These are phyloP conservation scores for Eucalyptus rudis DNA, from an alignment of 345 rosid species.

Conservation along the genomic window DNA sequence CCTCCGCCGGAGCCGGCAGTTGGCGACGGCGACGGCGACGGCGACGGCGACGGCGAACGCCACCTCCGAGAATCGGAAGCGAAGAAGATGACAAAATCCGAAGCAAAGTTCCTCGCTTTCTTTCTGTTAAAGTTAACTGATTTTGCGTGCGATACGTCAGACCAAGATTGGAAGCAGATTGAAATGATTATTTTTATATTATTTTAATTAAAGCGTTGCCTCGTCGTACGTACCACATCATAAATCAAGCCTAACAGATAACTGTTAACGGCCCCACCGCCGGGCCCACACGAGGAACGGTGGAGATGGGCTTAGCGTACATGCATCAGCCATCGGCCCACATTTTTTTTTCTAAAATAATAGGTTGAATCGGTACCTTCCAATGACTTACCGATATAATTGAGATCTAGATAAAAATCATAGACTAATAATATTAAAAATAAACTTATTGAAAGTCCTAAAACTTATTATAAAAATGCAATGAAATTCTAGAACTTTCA, in stretches of 20 bases:
- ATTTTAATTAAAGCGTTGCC: not conserved
- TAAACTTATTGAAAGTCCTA: no score
- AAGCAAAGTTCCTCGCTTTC: not conserved
- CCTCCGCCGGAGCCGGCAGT: not conserved
- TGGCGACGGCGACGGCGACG: not conserved
- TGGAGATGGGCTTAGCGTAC: not conserved
- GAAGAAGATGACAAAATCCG: not conserved
- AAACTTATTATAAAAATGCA: no score
- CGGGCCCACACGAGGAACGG: not conserved
- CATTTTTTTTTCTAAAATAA: no score
- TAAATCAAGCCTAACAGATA: not conserved
- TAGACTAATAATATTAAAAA: not conserved
- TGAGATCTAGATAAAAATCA: not conserved
- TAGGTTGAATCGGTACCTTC: not conserved
- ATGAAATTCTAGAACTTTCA: no score
- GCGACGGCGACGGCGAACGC: not conserved
- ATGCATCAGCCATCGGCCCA: not conserved
- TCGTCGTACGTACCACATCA: not conserved
- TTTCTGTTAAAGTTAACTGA: not conserved
- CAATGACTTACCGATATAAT: not conserved
- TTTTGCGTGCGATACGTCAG: not conserved
- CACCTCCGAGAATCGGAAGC: not conserved
- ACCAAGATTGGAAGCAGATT: not conserved
- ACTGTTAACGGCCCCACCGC: not conserved
- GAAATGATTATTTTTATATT: not conserved